Evolutionary conservation across 2,329 filamentous ascomycete genomes (phyloP).

Genomic region (Xylaria sp.): DNA sequence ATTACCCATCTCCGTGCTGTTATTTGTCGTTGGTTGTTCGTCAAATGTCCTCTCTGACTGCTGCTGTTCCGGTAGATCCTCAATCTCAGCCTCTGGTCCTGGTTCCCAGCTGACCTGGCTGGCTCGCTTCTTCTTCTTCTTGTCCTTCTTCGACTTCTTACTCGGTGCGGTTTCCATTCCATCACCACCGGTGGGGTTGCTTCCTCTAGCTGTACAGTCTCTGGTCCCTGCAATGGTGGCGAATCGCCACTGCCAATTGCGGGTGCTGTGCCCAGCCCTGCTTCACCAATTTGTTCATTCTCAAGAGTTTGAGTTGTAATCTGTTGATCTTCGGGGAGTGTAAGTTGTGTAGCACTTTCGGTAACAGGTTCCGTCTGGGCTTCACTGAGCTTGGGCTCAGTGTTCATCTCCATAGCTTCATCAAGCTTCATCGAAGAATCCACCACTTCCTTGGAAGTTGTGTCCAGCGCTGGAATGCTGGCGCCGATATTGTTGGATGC

Average conservation of each 20-base stretch:
- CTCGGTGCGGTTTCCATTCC: slow-evolving; percentile 27
- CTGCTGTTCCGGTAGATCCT: slow-evolving; percentile 23
- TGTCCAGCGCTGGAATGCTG: background rate
- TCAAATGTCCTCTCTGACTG: slow-evolving; percentile 27
- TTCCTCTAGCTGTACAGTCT: slow-evolving; percentile 26
- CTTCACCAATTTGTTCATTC: slow-evolving; percentile 11
- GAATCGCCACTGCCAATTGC: background rate
- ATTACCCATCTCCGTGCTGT: slow-evolving; percentile 20
- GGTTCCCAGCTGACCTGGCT: slow-evolving; percentile 35
- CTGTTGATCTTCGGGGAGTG: slow-evolving; percentile 21
- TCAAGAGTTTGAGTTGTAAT: background rate
- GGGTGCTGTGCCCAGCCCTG: background rate
- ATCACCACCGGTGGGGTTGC: slow-evolving; percentile 24
- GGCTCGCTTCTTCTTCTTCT: slow-evolving; percentile 46
- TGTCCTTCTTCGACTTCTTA: slow-evolving; percentile 48
- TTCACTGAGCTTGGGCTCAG: background rate
- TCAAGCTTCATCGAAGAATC: background rate
- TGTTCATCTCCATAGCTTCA: background rate
- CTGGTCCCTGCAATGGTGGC: slow-evolving; percentile 2
- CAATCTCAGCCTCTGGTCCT: slow-evolving; percentile 35
- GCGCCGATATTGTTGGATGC: background rate
- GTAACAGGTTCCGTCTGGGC: background rate
- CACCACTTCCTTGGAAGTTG: background rate
- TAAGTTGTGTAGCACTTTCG: background rate
- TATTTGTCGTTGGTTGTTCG: slow-evolving; percentile 22